A percentile compares a stretch with the other conserved stretches of the same genome.
These are phyloP conservation scores for Colletotrichum tofieldiae DNA, from an alignment of 2,329 filamentous ascomycete genomes.

Conservation along the genomic window DNA sequence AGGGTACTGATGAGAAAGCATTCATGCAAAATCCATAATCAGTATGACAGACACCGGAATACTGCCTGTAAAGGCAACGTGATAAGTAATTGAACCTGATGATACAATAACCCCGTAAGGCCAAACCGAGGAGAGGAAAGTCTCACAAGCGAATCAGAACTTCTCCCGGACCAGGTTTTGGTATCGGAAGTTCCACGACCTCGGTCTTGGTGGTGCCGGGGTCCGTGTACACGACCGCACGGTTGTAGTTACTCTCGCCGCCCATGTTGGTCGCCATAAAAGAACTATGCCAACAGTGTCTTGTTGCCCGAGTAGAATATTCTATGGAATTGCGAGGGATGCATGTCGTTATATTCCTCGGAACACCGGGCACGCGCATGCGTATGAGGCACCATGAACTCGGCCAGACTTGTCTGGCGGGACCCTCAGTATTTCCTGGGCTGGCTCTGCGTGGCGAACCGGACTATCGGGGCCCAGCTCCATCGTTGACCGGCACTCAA, in stretches of 20 bases:
- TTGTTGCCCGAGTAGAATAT: neutral
- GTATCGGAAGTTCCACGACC: slow-evolving; percentile 47
- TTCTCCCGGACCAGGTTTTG: slow-evolving; percentile 46
- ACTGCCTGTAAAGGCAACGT: slow-evolving; percentile 36
- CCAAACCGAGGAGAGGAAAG: neutral
- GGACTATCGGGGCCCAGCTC: no score
- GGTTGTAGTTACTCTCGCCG: slow-evolving; percentile 42
- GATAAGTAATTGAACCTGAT: neutral
- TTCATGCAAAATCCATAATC: slow-evolving; percentile 48
- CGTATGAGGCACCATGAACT: neutral
- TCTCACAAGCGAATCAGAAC: slow-evolving; percentile 47
- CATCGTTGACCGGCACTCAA: no score
- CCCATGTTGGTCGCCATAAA: slow-evolving; percentile 36
- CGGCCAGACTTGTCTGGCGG: neutral
- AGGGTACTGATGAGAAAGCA: slow-evolving; percentile 43
- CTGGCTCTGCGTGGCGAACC: neutral
- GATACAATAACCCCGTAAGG: neutral
- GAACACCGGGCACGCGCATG: neutral
- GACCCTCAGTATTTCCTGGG: no score
- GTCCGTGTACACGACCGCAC: slow-evolving; percentile 47
- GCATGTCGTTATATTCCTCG: slow-evolving; percentile 31
- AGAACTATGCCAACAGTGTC: slow-evolving; percentile 2
- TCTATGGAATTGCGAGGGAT: slow-evolving; percentile 14
- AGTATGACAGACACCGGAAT: slow-evolving; percentile 49
- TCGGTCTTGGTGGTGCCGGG: slow-evolving; percentile 48